Percentiles rank a stretch among this genome's conserved stretches.
phyloP scores from a whole-genome alignment of 2,329 filamentous ascomycete species.

The Biscogniauxia sp. region DNA sequence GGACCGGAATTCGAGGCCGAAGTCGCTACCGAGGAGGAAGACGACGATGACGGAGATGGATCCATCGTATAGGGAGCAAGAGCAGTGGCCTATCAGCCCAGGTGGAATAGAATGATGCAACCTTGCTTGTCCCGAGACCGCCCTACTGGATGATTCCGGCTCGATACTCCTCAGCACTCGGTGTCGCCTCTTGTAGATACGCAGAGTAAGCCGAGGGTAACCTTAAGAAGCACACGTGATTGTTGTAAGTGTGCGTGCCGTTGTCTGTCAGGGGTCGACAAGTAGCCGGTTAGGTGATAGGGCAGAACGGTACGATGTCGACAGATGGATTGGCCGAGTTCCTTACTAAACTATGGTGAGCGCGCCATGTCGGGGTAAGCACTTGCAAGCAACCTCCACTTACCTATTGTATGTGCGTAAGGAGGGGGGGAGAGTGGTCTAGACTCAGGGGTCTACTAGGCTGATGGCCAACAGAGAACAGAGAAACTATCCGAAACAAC shows the following conservation, averaged over 20 bases:
- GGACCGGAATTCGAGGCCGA: constrained; percentile 10
- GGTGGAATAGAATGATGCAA: background rate
- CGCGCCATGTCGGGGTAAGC: background rate
- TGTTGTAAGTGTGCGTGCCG: background rate
- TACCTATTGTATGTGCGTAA: too few relatives aligned
- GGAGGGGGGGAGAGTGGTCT: too few relatives aligned
- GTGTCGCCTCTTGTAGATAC: background rate
- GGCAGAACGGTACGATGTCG: background rate
- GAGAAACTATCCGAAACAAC: background rate
- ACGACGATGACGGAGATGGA: background rate
- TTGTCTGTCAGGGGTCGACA: background rate
- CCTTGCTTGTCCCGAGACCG: too few relatives aligned
- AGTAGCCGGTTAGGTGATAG: background rate
- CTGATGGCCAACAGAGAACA: background rate
- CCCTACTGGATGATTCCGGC: too few relatives aligned
- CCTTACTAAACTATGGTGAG: background rate
- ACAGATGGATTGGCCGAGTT: background rate
- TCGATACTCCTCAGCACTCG: too few relatives aligned
- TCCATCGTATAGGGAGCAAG: background rate
- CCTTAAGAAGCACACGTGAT: background rate
- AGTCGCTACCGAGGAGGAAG: background rate
- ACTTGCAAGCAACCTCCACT: background rate
- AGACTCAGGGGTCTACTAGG: background rate
- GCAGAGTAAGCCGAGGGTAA: background rate
- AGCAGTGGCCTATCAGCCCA: background rate